phyloP scores from a whole-genome alignment of 225 moss, liverwort and hornwort genomes.

The Anthoceros angustus region DNA sequence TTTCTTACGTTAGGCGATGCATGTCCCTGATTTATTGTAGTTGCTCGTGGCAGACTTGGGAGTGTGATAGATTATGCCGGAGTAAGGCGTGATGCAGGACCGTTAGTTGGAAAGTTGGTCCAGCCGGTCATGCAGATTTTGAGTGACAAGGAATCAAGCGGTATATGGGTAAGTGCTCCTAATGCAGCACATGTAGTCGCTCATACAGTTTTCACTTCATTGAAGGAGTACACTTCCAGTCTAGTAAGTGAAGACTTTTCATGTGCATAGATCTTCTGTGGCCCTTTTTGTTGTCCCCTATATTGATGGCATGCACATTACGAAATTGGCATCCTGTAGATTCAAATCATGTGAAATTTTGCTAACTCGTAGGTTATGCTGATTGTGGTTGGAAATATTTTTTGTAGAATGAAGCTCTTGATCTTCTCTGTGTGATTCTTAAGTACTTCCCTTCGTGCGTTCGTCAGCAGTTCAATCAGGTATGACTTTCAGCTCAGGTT shows the following conservation, averaged over 20 bases:
- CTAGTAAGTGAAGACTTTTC: neutral
- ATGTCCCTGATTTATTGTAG: no score
- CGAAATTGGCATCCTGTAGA: no score
- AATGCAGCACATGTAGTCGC: no score
- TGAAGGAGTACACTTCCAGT: neutral
- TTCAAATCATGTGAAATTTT: neutral
- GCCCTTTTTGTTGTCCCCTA: no score
- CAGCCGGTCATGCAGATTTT: slow-evolving; percentile 89
- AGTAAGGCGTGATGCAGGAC: slow-evolving; percentile 81
- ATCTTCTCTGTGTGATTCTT: slow-evolving; percentile 62
- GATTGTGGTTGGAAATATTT: neutral
- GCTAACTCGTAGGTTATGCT: neutral
- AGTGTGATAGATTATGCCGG: slow-evolving; percentile 72
- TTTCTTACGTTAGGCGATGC: no score
- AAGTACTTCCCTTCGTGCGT: slow-evolving; percentile 90
- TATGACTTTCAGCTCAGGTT: slow-evolving; percentile 10
- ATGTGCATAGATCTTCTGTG: neutral
- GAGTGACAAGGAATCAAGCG: slow-evolving; percentile 89
- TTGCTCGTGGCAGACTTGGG: slow-evolving; percentile 47
- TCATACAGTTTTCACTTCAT: neutral
- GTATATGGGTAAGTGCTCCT: slow-evolving; percentile 73
- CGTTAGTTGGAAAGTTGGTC: slow-evolving; percentile 79
- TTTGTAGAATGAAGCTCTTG: slow-evolving; percentile 77
- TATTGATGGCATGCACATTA: no score
- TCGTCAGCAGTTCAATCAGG: slow-evolving; percentile 87